Evolutionary conservation across 2,329 filamentous ascomycete genomes (phyloP), one percentile per base, ranked within the genome.

Genomic region (Coccinonectria pachysandricola): DNA sequence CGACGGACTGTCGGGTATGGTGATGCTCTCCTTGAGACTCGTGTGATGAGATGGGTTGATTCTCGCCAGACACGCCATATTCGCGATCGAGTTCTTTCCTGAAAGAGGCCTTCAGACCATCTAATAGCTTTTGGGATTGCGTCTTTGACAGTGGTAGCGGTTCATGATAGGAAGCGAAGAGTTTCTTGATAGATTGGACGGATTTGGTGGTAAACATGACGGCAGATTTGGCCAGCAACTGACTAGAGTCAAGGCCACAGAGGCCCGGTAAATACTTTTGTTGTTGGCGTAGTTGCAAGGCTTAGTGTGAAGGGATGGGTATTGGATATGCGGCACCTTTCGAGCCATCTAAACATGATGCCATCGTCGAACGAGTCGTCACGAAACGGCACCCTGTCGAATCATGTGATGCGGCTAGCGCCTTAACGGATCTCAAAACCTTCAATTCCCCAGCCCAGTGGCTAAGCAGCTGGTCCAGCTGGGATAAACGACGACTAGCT

Each of bases 31-130:
- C 42, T 17, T 30, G 22, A 21, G 34, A 16, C 25, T 39, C 42
- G 22, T 42, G 26, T 27, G 34, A 15, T 19, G 34, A 11, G n/a
- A 25, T 34, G 7, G 31, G 32, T 17, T 23, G 37, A 19, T 36
- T 35, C 7, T 57, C 45, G 10, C 50, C 36, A 15, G 55, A 43
- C 43, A 53, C 62, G 33, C 68, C 68, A 40, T 75, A 65, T 42
- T 75, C 69, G 21, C 53, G 58, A 40, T 74, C 68, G n/a, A 75
- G 64, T 15, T 71, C 64, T 28, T 60, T 60, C 26, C 70, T 62
- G 44, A 75, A 75, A 3, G 69, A 73, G 5, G 57, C 50, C 26
- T 71, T 75, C 26, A 75, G 58, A 17, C 62, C 59, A 28, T 71
- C 59, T 35, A 74, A 65, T 7, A 75, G 60, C 39, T 65, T 64